phyloP scores from a whole-genome alignment of 495 filamentous ascomycete genomes.

The Penicillium egyptiacum region DNA sequence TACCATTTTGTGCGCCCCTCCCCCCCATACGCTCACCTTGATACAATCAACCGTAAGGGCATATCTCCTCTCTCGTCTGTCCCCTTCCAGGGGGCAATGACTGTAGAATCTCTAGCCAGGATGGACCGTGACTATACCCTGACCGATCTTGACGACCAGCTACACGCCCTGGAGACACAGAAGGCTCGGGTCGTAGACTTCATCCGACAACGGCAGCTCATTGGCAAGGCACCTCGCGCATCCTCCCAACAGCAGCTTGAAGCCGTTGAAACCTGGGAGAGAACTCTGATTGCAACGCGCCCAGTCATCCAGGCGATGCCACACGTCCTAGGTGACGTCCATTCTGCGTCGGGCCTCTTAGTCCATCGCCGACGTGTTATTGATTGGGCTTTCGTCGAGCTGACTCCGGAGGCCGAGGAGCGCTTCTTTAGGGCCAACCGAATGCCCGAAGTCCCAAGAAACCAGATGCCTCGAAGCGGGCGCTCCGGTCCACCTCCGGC shows the following conservation, averaged over 20 bases:
- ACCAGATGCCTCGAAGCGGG: not conserved
- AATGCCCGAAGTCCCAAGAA: not conserved
- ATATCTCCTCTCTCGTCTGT: not conserved
- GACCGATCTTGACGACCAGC: not conserved
- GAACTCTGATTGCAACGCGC: not conserved
- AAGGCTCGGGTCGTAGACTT: not conserved
- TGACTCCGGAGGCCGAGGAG: not conserved
- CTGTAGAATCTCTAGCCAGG: not conserved
- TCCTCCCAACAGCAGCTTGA: not conserved
- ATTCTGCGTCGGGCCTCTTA: not conserved
- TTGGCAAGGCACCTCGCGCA: not conserved
- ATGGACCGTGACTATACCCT: not conserved
- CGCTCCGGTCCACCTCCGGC: not conserved
- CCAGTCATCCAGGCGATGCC: not conserved
- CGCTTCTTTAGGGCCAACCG: not conserved
- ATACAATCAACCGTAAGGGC: not conserved
- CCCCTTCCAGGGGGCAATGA: not conserved
- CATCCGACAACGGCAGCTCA: not conserved
- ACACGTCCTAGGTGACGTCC: not conserved
- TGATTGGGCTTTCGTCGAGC: not conserved
- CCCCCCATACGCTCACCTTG: not conserved
- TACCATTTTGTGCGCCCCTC: not conserved
- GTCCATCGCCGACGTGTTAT: not conserved
- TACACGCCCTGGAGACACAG: not conserved
- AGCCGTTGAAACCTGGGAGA: not conserved